Conservation (phyloP, 176 grass and related monocot species). For the Zea luxurians region DNA sequence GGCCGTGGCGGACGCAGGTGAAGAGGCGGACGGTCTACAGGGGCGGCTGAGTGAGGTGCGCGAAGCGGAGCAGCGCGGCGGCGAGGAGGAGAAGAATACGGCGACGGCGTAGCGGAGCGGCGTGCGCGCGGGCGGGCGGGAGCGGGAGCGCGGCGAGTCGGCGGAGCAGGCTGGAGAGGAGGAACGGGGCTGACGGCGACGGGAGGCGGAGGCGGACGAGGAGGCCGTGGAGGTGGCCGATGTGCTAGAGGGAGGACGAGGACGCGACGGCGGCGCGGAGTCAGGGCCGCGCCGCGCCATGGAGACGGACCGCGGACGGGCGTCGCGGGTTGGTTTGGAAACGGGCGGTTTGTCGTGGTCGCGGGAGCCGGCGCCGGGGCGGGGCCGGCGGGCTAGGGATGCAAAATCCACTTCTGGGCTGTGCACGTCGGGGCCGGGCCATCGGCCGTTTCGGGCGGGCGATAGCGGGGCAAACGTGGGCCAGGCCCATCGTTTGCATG, state of each 20-base stretch:
- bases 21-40: constrained; percentile 45
- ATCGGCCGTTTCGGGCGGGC: too few species aligned
- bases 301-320: not conserved
- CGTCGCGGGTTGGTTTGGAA: not conserved
- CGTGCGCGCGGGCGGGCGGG: not conserved
- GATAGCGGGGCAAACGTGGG: not conserved
- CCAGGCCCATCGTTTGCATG: not conserved
- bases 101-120: constrained; percentile 47
- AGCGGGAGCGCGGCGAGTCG: constrained; percentile 34
- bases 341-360: not conserved
- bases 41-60: constrained; percentile 40
- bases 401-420: not conserved
- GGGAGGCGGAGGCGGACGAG: constrained; percentile 44
- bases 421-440: not conserved
- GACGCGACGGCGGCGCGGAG: constrained; percentile 24
- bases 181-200: constrained; percentile 1
- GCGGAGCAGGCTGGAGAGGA: constrained; percentile 54
- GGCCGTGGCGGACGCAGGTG: constrained; percentile 23
- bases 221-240: constrained; percentile 52
- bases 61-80: constrained; percentile 48
- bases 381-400: too few species aligned
- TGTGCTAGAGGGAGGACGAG: constrained; percentile 39
- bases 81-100: constrained; percentile 34
- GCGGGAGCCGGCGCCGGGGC: not conserved
- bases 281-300: not conserved